These are phyloP conservation scores for Neurospora sp. DNA, from an alignment of 495 filamentous ascomycete genomes.

Conservation along the genomic window DNA sequence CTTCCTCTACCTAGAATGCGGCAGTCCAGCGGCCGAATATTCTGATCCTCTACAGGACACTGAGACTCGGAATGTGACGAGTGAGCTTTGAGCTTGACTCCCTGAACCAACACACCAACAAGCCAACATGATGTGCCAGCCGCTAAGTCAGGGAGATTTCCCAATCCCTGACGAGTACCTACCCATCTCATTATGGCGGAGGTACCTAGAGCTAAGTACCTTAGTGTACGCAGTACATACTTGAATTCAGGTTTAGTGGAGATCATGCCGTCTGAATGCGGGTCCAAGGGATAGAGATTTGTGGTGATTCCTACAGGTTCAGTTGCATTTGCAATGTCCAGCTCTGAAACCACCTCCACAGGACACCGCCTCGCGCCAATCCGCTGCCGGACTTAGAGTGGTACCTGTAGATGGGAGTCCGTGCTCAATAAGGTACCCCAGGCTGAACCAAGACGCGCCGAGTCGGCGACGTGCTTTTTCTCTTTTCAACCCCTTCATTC, in stretches of 20 bases:
- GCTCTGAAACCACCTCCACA: background rate
- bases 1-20: background rate
- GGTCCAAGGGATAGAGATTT: background rate
- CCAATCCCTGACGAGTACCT: background rate
- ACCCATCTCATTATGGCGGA: background rate
- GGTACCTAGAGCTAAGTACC: background rate
- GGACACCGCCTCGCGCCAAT: background rate
- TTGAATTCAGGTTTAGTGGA: background rate
- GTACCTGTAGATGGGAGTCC: background rate
- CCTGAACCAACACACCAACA: background rate
- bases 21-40: too few species aligned
- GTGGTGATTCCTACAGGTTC: background rate
- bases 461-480: background rate
- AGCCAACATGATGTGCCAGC: background rate
- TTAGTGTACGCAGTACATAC: background rate
- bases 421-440: background rate
- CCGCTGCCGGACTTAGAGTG: background rate
- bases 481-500: background rate
- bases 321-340: background rate
- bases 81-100: background rate
- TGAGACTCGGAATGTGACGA: background rate
- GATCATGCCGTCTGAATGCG: background rate
- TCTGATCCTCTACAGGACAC: background rate
- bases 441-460: background rate
- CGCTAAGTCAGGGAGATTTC: too few species aligned